Evolutionary conservation across 2,329 filamentous ascomycete species (phyloP), one percentile per base, ranked within the genome.

Genomic region (Paramyrothecium roridum): DNA sequence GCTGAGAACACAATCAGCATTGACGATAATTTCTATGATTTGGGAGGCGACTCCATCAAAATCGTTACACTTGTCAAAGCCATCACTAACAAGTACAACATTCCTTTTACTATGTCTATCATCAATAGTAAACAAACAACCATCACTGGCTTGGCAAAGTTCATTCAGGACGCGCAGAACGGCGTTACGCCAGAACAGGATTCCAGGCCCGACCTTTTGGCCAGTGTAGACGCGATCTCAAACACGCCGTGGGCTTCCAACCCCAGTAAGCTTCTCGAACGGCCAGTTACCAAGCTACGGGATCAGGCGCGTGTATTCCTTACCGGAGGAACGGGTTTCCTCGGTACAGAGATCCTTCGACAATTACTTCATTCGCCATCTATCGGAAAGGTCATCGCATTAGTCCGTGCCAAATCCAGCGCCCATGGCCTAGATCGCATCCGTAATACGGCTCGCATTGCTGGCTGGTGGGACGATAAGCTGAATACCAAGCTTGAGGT

Each of bases 401-500:
- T 56, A 7, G 48, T 56, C 11, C 53, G 61, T 33, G 60, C 57
- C 3, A 50, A 54, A 10, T 52, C 54, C 20, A 10, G 26, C 12
- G 12, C n/a, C 2, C 50, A 58, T 2, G 61, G 57, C 8, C 54
- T 55, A 2, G 50, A 58, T 16, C 56, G 62, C 12, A 40, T 63
- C n/a, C 50, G 50, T 8, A 40, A 57, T 2, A 45, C 56, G 3
- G 59, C 56, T 2, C 22, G 50, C 8, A 54, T 53, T 10, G 57
- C 57, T 11, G 54, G 43, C 16, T 64, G 62, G 62, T 63, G 61
- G 62, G 19, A 50, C 7, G 58, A 58, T 23, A 48, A 20, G 3
- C 54, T 50, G 2, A 22, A 37, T 20, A 1, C 17, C 37, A 54
- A 87, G 56, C 74, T 96, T 3, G 79, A 82, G 54, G 83, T 82